Conservation (phyloP, 352 stramenopile genomes). For the Thalassiosira exigua region DNA sequence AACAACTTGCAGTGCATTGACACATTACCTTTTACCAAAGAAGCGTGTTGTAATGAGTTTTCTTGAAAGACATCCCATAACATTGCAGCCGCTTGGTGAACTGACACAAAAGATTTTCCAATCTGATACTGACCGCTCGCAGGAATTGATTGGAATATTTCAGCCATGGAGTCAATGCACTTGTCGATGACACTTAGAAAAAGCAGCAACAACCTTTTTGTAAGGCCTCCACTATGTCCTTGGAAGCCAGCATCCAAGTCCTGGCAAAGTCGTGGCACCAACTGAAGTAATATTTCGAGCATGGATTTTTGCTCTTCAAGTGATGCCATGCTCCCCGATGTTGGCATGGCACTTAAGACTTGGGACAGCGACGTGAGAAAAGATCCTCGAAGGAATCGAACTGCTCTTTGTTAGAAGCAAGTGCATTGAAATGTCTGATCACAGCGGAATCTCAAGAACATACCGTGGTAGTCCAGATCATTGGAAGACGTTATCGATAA, state of each 20-base stretch:
- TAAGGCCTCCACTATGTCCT: constrained; percentile 46
- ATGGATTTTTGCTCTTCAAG: constrained; percentile 17
- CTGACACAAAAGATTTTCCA: constrained; percentile 23
- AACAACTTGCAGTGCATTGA: too few relatives aligned
- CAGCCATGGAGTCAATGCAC: constrained; percentile 35
- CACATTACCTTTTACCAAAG: constrained; percentile 41
- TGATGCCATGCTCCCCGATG: constrained; percentile 12
- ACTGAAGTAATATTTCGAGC: constrained; percentile 34
- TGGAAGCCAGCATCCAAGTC: constrained; percentile 42
- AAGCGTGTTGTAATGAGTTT: constrained; percentile 29
- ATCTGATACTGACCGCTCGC: constrained; percentile 17
- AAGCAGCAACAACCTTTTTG: constrained; percentile 21
- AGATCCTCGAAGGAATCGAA: constrained; percentile 23
- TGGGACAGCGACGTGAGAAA: constrained; percentile 27
- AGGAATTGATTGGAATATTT: constrained; percentile 29
- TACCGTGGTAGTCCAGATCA: background rate
- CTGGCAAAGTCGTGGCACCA: constrained; percentile 40
- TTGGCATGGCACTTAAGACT: constrained; percentile 3
- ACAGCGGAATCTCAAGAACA: too few relatives aligned
- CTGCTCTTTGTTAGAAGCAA: too few relatives aligned
- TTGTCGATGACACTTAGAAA: constrained; percentile 44
- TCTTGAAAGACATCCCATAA: constrained; percentile 51
- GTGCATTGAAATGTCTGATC: too few relatives aligned
- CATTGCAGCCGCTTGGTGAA: constrained; percentile 30
- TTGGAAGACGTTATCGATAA: constrained; percentile 34